phyloP scores from a whole-genome alignment of 2,329 filamentous ascomycete species.

The Fusarium brevicatenulatum region DNA sequence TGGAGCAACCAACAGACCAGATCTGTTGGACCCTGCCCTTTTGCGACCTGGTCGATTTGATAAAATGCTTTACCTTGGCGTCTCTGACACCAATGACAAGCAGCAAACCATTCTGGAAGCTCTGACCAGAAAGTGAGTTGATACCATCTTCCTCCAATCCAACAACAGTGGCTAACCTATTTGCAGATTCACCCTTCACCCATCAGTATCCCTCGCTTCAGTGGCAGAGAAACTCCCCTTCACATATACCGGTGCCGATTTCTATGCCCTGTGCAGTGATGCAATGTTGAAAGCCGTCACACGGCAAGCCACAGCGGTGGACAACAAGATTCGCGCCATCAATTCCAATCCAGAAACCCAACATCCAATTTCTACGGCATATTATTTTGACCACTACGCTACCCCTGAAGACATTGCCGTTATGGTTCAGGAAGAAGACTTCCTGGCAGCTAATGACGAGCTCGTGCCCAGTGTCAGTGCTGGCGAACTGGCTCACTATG shows the following conservation, averaged over 20 bases:
- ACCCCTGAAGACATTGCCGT: slow-evolving; percentile 85
- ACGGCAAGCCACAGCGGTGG: slow-evolving; percentile 83
- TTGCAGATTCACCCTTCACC: slow-evolving; percentile 84
- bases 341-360: slow-evolving; percentile 59
- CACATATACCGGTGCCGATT: slow-evolving; percentile 96
- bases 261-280: slow-evolving; percentile 96
- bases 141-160: not conserved
- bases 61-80: slow-evolving; percentile 97
- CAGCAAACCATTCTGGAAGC: slow-evolving; percentile 95
- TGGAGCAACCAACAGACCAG: slow-evolving; percentile 93
- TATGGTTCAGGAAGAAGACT: slow-evolving; percentile 89
- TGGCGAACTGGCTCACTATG: slow-evolving; percentile 92
- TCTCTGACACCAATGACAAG: slow-evolving; percentile 96
- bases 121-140: slow-evolving; percentile 86
- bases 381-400: slow-evolving; percentile 95
- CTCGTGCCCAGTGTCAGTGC: slow-evolving; percentile 93
- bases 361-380: slow-evolving; percentile 78
- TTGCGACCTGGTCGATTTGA: slow-evolving; percentile 93
- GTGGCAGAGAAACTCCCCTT: slow-evolving; percentile 86
- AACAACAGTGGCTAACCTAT: slow-evolving; percentile 8
- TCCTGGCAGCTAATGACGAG: slow-evolving; percentile 81
- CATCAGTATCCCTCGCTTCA: slow-evolving; percentile 76
- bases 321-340: slow-evolving; percentile 80
- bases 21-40: slow-evolving; percentile 89
- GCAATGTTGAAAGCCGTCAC: slow-evolving; percentile 99